Evolutionary conservation across 1,139 yeast species (phyloP).

Genomic region (Geotrichum macrosporum): DNA sequence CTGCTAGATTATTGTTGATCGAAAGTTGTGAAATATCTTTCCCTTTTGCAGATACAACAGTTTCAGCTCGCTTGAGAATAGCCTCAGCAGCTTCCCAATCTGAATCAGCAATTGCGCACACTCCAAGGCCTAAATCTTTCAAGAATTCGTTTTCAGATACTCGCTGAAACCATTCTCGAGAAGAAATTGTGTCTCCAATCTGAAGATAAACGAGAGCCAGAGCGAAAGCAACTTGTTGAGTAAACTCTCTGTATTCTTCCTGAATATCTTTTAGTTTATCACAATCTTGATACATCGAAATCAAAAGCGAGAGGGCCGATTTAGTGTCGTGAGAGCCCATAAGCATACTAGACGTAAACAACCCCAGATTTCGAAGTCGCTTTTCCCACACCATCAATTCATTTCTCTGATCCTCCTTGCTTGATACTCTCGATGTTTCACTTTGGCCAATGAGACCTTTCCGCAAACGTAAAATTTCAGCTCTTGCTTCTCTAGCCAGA

Average conservation of each 20-base stretch:
- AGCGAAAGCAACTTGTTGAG: slow-evolving; percentile 24
- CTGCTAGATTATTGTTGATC: slow-evolving; percentile 27
- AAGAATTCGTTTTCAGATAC: slow-evolving; percentile 13
- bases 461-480: slow-evolving; percentile 7
- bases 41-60: not conserved
- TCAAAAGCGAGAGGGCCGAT: slow-evolving; percentile 35
- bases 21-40: slow-evolving; percentile 4
- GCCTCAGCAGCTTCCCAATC: slow-evolving; percentile 30
- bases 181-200: slow-evolving; percentile 33
- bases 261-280: slow-evolving; percentile 15
- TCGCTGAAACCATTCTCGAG: slow-evolving; percentile 33
- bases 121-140: slow-evolving; percentile 24
- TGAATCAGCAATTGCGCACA: slow-evolving; percentile 33
- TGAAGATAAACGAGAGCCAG: slow-evolving; percentile 31
- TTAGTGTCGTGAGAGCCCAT: slow-evolving; percentile 34
- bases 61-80: slow-evolving; percentile 19
- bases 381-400: slow-evolving; percentile 27
- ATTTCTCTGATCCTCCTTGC: not conserved
- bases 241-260: slow-evolving; percentile 17
- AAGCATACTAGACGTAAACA: slow-evolving; percentile 35
- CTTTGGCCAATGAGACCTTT: slow-evolving; percentile 23
- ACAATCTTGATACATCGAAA: slow-evolving; percentile 27
- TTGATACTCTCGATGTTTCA: slow-evolving; percentile 2
- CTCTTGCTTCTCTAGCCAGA: slow-evolving; percentile 33
- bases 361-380: slow-evolving; percentile 34